Conservation (phyloP, 2,329 filamentous ascomycete species). For the Sphaerulina vaccinii region DNA sequence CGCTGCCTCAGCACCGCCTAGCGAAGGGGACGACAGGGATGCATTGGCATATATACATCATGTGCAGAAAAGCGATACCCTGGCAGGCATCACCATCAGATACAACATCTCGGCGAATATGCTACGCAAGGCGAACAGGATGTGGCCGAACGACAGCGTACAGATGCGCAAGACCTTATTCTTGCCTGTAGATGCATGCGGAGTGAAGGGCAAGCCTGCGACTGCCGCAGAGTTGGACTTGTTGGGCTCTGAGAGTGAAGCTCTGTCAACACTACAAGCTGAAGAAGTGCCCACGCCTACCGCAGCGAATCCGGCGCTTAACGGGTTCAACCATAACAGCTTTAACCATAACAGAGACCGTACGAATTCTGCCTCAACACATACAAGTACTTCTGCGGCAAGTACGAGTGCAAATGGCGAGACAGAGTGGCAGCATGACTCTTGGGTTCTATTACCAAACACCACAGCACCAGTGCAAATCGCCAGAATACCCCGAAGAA, state of each 20-base stretch:
- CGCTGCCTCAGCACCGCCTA: slow-evolving; percentile 49
- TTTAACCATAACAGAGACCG: slow-evolving; percentile 34
- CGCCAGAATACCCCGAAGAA: slow-evolving; percentile 73
- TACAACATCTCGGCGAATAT: slow-evolving; percentile 83
- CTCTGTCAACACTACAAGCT: slow-evolving; percentile 31
- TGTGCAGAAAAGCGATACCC: slow-evolving; percentile 77
- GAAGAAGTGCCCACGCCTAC: slow-evolving; percentile 41
- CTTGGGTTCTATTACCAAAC: slow-evolving; percentile 81
- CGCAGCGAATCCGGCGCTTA: slow-evolving; percentile 30
- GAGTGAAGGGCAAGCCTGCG: slow-evolving; percentile 69
- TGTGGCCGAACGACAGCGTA: slow-evolving; percentile 92
- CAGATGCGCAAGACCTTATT: slow-evolving; percentile 78
- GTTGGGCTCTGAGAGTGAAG: slow-evolving; percentile 34
- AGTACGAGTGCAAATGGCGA: slow-evolving; percentile 55
- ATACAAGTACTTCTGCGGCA: slow-evolving; percentile 38
- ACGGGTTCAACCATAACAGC: slow-evolving; percentile 18
- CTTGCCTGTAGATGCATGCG: slow-evolving; percentile 85
- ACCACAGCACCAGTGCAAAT: slow-evolving; percentile 75
- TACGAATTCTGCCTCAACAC: slow-evolving; percentile 38
- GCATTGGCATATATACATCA: slow-evolving; percentile 88
- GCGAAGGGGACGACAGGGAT: slow-evolving; percentile 65
- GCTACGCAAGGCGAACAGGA: slow-evolving; percentile 82
- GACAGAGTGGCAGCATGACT: slow-evolving; percentile 77
- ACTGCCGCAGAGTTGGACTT: slow-evolving; percentile 35
- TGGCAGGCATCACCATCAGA: slow-evolving; percentile 85